Evolutionary conservation across 2,329 filamentous ascomycete genomes (phyloP), one percentile per base, ranked within the genome.

Genomic region (Paecilomyces formosus): DNA sequence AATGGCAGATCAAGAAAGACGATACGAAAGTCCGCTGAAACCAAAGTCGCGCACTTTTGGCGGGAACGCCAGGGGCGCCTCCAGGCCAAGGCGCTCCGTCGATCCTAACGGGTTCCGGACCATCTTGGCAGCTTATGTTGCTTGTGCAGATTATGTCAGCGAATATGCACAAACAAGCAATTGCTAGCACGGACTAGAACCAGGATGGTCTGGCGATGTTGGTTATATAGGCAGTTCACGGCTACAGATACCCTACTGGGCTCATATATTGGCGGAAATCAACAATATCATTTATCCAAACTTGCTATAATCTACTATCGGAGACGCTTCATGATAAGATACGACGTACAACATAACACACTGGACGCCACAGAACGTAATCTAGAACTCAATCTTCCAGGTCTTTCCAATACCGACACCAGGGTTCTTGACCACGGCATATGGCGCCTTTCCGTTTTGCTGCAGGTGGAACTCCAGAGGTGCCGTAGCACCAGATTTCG

Each of bases 351-450:
- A 45, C 39, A 45, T 18, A 45, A 45, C n/a, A 11, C 13, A 52
- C 50, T 26, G 24, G 26, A 52, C 49, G 24, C 50, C 24, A 52
- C 11, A 26, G 22, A 52, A 52, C 50, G 7, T 50, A 31, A 4
- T 52, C 65, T 60, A 74, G 63, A 87, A 86, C 54, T 81, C 77
- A 62, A 87, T 80, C 71, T 78, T 85, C 86, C 87, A 90, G 22
- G 84, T 82, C 66, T 78, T 80, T 35, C 82, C 82, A 72, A 90
- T 82, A n/a, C 70, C 75, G 15, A 88, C 81, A 56, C 78, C 79
- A 0, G 87, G 87, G 67, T 85, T 82, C 68, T 85, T 83, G 8
- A 89, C 81, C 15, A 88, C 77, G 2, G 82, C 86, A 77, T 82
- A 88, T 18, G 79, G 76, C 12, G 86, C 86, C 72, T 82, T 84